phyloP scores from a whole-genome alignment of 805 yeast genomes.

The Saccharomycopsis fodiens region DNA sequence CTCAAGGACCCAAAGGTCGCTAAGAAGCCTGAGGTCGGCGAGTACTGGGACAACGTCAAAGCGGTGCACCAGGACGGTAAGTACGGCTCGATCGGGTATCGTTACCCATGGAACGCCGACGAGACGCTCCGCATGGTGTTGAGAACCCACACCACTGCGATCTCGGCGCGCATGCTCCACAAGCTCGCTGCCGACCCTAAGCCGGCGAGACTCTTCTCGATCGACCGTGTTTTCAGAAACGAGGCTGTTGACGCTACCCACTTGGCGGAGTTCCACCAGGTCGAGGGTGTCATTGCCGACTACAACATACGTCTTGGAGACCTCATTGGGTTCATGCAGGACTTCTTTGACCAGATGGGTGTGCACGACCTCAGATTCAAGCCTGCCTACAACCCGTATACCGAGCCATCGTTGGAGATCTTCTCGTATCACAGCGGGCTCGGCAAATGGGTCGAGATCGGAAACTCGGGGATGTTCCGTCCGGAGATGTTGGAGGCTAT shows the following conservation, averaged over 20 bases:
- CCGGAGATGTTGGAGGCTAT: constrained; percentile 98
- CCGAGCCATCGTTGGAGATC: constrained; percentile 97
- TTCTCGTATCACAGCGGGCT: constrained; percentile 94
- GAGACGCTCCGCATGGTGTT: constrained; percentile 88
- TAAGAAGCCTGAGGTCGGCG: constrained; percentile 72
- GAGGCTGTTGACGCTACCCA: constrained; percentile 99
- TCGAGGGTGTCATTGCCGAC: constrained; percentile 98
- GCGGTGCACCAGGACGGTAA: constrained; percentile 85
- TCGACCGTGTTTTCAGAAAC: constrained; percentile 97
- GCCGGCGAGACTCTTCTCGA: constrained; percentile 88
- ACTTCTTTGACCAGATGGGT: constrained; percentile 95
- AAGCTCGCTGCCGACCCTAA: constrained; percentile 80
- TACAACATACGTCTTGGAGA: constrained; percentile 92
- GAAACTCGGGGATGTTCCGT: constrained; percentile 99
- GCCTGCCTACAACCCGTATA: constrained; percentile 98
- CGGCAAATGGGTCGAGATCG: constrained; percentile 97
- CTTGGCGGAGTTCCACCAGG: constrained; percentile 98
- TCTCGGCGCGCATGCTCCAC: constrained; percentile 82
- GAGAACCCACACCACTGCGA: constrained; percentile 97
- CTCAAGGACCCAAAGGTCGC: constrained; percentile 86
- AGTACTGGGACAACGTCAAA: constrained; percentile 70
- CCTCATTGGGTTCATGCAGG: constrained; percentile 96
- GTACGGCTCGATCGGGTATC: constrained; percentile 93
- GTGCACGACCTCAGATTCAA: constrained; percentile 92
- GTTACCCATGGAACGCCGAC: constrained; percentile 93